phyloP scores from a whole-genome alignment of 192 early-diverging fungal genomes.

The Rhizophagus clarus region DNA sequence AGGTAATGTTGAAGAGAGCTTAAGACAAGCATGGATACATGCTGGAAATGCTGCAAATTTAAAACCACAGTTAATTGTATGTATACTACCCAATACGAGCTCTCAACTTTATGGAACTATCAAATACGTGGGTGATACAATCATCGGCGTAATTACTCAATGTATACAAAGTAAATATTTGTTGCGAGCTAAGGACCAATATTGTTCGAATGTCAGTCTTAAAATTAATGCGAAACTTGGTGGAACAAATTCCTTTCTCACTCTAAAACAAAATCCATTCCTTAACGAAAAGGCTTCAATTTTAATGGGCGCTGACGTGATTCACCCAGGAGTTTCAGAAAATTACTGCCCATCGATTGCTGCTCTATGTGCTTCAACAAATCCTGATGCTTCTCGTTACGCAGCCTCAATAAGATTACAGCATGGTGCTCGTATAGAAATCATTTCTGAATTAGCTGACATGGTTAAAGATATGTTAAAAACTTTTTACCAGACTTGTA shows the following conservation, averaged over 20 bases:
- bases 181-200: conserved; percentile 78
- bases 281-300: conserved; percentile 67
- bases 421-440: conserved; percentile 56
- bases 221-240: conserved; percentile 88
- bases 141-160: neutral
- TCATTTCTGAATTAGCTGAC: conserved; percentile 62
- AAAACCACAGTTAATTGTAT: conserved; percentile 23
- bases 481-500: too few species aligned
- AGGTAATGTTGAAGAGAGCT: conserved; percentile 67
- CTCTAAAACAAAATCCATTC: conserved; percentile 62
- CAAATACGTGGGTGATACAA: conserved; percentile 68
- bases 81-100: conserved; percentile 70
- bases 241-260: conserved; percentile 70
- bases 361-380: conserved; percentile 27
- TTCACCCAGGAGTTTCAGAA: conserved; percentile 1
- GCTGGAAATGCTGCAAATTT: conserved; percentile 58
- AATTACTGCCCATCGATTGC: conserved; percentile 71
- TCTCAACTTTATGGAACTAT: conserved; percentile 73
- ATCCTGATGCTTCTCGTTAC: conserved; percentile 28
- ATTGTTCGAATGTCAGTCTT: conserved; percentile 91
- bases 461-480: conserved; percentile 44
- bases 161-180: conserved; percentile 74
- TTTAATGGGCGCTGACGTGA: conserved; percentile 89
- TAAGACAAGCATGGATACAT: conserved; percentile 72
- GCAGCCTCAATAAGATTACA: conserved; percentile 36